Conservation (phyloP, 176 grass and related monocot species). For the Bothriochloa decipiens region DNA sequence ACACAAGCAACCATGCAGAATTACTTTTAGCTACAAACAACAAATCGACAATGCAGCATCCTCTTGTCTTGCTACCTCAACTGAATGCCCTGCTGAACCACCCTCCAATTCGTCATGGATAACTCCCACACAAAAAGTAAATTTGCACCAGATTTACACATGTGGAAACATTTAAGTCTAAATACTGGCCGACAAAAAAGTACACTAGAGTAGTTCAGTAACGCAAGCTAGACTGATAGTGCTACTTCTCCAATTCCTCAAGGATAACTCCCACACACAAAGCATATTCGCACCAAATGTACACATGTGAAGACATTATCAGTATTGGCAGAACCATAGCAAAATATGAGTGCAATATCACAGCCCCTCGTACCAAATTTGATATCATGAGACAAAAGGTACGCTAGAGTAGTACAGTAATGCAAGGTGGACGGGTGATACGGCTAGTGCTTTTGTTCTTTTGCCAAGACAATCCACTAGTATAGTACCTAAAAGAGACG, state of each 20-base stretch:
- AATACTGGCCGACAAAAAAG: background rate
- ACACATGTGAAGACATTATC: background rate
- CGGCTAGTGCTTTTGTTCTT: background rate
- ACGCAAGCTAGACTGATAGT: background rate
- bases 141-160: background rate
- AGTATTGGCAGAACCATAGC: slow-evolving; percentile 1
- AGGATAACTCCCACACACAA: background rate
- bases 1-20: slow-evolving; percentile 3
- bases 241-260: background rate
- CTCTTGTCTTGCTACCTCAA: background rate
- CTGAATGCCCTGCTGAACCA: background rate
- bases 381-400: background rate
- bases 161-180: background rate
- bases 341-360: background rate
- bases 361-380: slow-evolving; percentile 1
- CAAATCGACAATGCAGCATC: background rate
- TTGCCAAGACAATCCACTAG: slow-evolving; percentile 2
- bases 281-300: background rate
- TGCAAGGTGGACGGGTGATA: background rate
- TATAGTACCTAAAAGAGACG: slow-evolving; percentile 21
- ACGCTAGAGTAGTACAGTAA: background rate
- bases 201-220: background rate
- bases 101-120: background rate
- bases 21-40: background rate
- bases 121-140: background rate